These are phyloP conservation scores for Paradendryphiella salina DNA, from an alignment of 2,329 filamentous ascomycete genomes.

Conservation along the genomic window DNA sequence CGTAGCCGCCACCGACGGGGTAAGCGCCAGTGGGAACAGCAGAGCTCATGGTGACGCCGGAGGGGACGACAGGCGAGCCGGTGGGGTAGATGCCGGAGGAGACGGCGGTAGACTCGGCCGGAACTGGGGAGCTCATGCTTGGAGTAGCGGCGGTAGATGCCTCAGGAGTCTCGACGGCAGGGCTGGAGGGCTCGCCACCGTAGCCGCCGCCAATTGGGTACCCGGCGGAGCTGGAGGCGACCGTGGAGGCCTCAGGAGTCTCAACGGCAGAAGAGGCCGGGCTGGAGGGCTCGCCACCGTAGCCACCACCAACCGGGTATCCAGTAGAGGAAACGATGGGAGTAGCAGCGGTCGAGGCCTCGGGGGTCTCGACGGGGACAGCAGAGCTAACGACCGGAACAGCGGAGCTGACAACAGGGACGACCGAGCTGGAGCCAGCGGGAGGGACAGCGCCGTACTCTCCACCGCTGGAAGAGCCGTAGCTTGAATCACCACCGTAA, in stretches of 20 bases:
- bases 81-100: constrained; percentile 1
- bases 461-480: background rate
- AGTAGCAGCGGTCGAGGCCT: background rate
- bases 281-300: background rate
- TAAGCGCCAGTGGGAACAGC: constrained; percentile 26
- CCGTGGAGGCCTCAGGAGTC: background rate
- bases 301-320: constrained; percentile 11
- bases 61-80: constrained; percentile 12
- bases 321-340: constrained; percentile 6
- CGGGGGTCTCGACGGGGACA: background rate
- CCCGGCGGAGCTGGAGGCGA: constrained; percentile 6
- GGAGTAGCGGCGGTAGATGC: constrained; percentile 3
- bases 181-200: background rate
- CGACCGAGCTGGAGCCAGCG: constrained; percentile 3
- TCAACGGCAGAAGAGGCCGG: background rate
- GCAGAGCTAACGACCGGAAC: background rate
- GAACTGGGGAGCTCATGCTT: background rate
- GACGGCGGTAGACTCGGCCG: no score
- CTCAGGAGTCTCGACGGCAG: background rate
- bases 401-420: constrained; percentile 11
- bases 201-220: constrained; percentile 12
- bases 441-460: constrained; percentile 10
- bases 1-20: constrained; percentile 3
- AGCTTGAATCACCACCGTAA: constrained; percentile 1
- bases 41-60: constrained; percentile 22